Evolutionary conservation across 108 stramenopile genomes (phyloP), one percentile per base, ranked within the genome.

Genomic region (Aurantiochytrium sp.): DNA sequence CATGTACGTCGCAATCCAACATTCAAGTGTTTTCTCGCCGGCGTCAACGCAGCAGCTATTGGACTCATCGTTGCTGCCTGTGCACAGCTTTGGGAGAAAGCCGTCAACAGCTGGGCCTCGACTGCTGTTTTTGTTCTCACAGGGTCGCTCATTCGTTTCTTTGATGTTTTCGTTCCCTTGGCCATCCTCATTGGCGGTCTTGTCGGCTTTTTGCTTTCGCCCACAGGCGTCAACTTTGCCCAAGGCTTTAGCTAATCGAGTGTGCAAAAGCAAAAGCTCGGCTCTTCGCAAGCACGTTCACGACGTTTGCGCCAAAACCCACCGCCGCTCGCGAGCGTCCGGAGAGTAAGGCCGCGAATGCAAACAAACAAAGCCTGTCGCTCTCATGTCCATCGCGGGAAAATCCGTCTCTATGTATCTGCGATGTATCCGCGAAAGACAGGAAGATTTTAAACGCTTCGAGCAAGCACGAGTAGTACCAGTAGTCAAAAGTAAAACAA

Each of bases 41-140:
- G 97, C 83, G 92, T 96, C 47, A 96, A 96, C 89, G 93, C 96
- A 4, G 91, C 96, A 0, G 97, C 96, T 5, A 96, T 97, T 89
- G 97, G 97, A 53, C 90, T 97, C 71, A 93, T 97, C 45, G 94
- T 94, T 64, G 96, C 95, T 25, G 96, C 95, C n/a, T 96, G 97
- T 89, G 93, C 96, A 10, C 95, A 94, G 64, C 89, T 97, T 45
- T 97, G 93, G 91, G 95, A 95, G 59, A 88, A 91, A 5, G 95
- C 96, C 14, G 93, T 97, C 59, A 28, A 21, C 5, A 91, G 87
- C 44, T 93, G 95, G 5, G 95, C 96, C 25, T 95, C 95, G 92
- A 95, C 96, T 58, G 95, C 96, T 91, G 96, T 96, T 4, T 97
- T 97, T 87, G 88, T 88, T 12, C 55, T 96, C 44, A 93, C 95